phyloP scores from a whole-genome alignment of 441 rosid genomes.

The Brassica balearica region DNA sequence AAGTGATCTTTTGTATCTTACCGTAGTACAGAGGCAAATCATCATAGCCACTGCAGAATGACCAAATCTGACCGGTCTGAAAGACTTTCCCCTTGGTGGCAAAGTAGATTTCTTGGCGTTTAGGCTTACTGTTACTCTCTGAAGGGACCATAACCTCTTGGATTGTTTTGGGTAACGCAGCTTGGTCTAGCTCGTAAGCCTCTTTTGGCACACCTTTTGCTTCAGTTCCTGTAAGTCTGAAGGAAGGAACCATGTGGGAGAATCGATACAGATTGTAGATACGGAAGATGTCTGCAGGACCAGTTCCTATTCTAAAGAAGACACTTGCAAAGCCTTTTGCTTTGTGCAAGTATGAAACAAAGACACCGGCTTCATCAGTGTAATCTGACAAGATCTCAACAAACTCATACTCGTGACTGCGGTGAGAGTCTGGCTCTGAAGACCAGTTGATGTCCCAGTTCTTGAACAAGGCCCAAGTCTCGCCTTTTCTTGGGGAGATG shows the following conservation, averaged over 20 bases:
- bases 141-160: conserved; percentile 55
- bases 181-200: conserved; percentile 37
- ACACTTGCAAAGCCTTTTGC: conserved; percentile 67
- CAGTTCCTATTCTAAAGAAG: conserved; percentile 30
- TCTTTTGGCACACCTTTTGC: conserved; percentile 48
- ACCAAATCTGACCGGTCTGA: conserved; percentile 52
- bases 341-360: conserved; percentile 65
- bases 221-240: conserved; percentile 51
- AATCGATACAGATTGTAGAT: conserved; percentile 48
- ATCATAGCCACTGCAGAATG: conserved; percentile 67
- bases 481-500: conserved; percentile 47
- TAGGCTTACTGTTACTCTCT: conserved; percentile 11
- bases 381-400: conserved; percentile 70
- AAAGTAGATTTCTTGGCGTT: conserved; percentile 42
- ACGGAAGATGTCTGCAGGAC: background rate
- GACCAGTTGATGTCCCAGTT: conserved; percentile 70
- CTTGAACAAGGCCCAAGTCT: conserved; percentile 75
- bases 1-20: conserved; percentile 47
- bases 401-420: conserved; percentile 60
- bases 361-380: conserved; percentile 48
- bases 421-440: conserved; percentile 38
- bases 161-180: conserved; percentile 25
- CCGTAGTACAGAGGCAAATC: conserved; percentile 78
- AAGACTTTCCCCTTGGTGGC: conserved; percentile 15
- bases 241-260: conserved; percentile 57